Evolutionary conservation across 208 protist genomes (phyloP), one percentile per base, ranked within the genome.

Genomic region (Balamuthia mandrillaris): DNA sequence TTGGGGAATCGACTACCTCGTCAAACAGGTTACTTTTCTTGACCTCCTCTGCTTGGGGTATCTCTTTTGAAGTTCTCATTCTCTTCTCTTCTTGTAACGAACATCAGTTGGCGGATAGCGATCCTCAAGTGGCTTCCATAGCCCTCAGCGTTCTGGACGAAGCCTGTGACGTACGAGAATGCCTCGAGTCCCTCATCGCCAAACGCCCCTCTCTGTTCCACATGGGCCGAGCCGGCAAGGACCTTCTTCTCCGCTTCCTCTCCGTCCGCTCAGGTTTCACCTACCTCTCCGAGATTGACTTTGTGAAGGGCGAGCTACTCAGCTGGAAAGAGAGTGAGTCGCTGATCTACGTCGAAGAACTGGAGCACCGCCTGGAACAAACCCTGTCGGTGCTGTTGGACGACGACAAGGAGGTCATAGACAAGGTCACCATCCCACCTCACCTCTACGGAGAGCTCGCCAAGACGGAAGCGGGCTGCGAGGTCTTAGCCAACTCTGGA

Each of bases 361-460:
- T 60, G 24, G 52, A 60, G 29, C 29, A n/a, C 3, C 52, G 29
- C 24, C 52, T 60, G 24, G 52, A 60, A 31, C 24, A 60, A n/a
- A 60, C 52, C 52, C 29, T 60, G 24, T 60, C 52, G 42, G n/a
- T n/a, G n/a, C n/a, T n/a, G n/a, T n/a, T 77, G 84, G 0, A 75
- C 77, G 66, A 56, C n/a, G n/a, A n/a, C n/a, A n/a, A n/a, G n/a
- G n/a, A n/a, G n/a, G n/a, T n/a, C n/a, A n/a, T n/a, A n/a, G n/a
- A n/a, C n/a, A n/a, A 87, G 33, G 88, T 91, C 0, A 47, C 45
- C 66, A 75, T 90, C 10, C 85, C 84, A 37, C 89, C 89, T 21
- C 89, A 91, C 45, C 82, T 91, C 35, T 91, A 88, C 66, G 89
- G 89, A 35, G 88, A 90, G 5, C 37, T 91, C n/a, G 89, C 89